A percentile compares a stretch with the other conserved stretches of the same genome.
Conservation (phyloP, 768 basidiomycete genomes). For the Tulasnella sp. region DNA sequence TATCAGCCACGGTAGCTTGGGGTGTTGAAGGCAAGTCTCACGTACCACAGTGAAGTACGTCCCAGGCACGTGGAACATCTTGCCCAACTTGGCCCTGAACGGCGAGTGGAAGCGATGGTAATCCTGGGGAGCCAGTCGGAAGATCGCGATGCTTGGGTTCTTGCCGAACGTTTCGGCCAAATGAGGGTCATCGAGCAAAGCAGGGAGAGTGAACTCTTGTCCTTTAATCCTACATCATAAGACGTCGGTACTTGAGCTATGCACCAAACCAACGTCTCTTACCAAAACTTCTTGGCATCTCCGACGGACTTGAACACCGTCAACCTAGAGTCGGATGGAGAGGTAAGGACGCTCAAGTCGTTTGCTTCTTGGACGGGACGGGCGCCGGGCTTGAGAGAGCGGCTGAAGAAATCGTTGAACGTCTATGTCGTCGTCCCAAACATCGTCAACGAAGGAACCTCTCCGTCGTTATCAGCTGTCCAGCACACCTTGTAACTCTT, state of each 20-base stretch:
- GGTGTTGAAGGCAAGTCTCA: neutral
- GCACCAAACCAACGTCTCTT: slow-evolving; percentile 13
- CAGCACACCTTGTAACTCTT: slow-evolving; percentile 34
- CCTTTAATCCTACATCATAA: slow-evolving; percentile 47
- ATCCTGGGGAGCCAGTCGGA: slow-evolving; percentile 66
- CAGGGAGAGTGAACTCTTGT: slow-evolving; percentile 50
- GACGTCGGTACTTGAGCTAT: neutral
- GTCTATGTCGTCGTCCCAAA: slow-evolving; percentile 22
- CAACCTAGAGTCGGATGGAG: slow-evolving; percentile 62
- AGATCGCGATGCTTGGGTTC: slow-evolving; percentile 41
- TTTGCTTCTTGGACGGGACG: slow-evolving; percentile 48
- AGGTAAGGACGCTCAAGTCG: slow-evolving; percentile 43
- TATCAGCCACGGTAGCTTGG: neutral
- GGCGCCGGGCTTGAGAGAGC: slow-evolving; percentile 45
- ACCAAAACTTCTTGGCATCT: slow-evolving; percentile 61
- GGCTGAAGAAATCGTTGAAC: slow-evolving; percentile 73
- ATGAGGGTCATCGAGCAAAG: slow-evolving; percentile 39
- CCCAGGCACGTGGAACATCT: slow-evolving; percentile 37
- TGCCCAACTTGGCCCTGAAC: slow-evolving; percentile 41
- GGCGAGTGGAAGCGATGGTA: slow-evolving; percentile 75
- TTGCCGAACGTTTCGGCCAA: slow-evolving; percentile 29
- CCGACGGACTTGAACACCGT: slow-evolving; percentile 52
- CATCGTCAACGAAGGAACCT: neutral
- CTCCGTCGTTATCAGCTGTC: neutral
- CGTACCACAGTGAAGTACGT: slow-evolving; percentile 48